Base-by-base conservation (phyloP, 805 yeast genomes). In the Candida silvatica region DNA sequence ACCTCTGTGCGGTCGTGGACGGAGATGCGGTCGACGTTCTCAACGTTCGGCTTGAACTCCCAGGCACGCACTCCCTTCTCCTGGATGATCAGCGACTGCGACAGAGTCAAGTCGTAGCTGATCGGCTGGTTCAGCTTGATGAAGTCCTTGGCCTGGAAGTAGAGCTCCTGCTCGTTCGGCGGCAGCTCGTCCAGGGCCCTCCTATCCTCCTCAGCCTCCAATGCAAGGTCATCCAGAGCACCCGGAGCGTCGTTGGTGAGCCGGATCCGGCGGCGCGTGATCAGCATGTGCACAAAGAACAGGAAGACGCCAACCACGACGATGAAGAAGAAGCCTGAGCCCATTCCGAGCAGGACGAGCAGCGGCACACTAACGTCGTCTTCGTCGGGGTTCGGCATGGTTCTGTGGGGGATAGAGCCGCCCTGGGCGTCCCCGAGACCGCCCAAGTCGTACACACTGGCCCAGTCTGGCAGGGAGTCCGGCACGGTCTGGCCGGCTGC, bases 11-110 rank as follows among this genome's bases (percentile, higher is more conserved):
- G 78, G 51, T 81, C 81, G 27, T 74, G 68, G 5, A 90, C 81
- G 26, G 72, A 44, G 36, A 74, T 67, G 43, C 69, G 74, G 48
- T 66, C 76, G 58, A 66, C 69, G 22, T 74, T 56, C 57, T 71
- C 69, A 7, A 66, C 55, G 48, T 70, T 71, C 17, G 79, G 76
- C 35, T 64, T 67, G 51, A 92, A 90, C 47, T 88, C 94, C 84
- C 94, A 88, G 2, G 97, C 97, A 12, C 69, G 59, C 1, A 88
- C 80, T 3, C 95, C 95, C 52, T 85, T 87, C 43, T 86, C 94
- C 45, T 86, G 94, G 19, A 85, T 83, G 16, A 67, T 53, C 53
- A 79, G 58, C 41, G 66, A 67, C 54, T 82, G 88, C 20, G 81
- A 68, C 26, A 80, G 58, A 9, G 61, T 33, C 20, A 57, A 40